Evolutionary conservation across 768 basidiomycete genomes (phyloP), one percentile per base, ranked within the genome.

Genomic region (Harrya chromipes): DNA sequence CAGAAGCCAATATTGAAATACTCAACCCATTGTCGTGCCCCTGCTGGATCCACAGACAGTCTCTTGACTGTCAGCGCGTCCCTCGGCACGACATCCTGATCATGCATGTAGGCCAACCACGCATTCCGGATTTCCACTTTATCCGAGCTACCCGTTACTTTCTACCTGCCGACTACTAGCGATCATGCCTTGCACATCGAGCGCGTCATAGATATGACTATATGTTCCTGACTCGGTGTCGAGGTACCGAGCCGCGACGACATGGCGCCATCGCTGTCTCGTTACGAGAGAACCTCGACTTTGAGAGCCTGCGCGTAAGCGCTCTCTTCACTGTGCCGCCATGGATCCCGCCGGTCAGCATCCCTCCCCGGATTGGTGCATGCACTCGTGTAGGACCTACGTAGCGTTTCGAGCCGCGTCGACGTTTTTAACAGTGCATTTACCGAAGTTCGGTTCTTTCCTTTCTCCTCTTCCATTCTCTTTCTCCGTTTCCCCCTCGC

Each of bases 361-460:
- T 8, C 29, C 4, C 44, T 57, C 17, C 34, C 39, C 1, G 20
- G 19, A 10, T 40, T 45, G 4, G 35, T 58, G 3, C 41, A 46
- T 6, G 10, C 43, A 0, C 55, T 60, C 27, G 11, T 50, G 46
- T 36, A 35, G 1, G 52, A 61, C 31, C 40, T 60, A 17, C 29
- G 52, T 16, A 11, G 43, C 21, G 61, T 60, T 29, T 20, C 19
- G 4, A 17, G 31, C 17, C 52, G 43, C 10, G 6, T 54, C 14
- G 42, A 52, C 12, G 26, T 61, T 13, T 61, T 60, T 17, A 21
- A 33, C 5, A 29, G 21, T 2, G 19, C 57, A 23, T 45, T 60
- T 24, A 20, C 31, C 27, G 59, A 60, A 55, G 59, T 59, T 11
- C 20, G 43, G 4, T 16, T 26, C 23, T 14, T 14, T 34, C 11